A percentile compares a stretch with the other conserved stretches of the same genome.
Evolutionary conservation across 129 eudicot species (phyloP).

Genomic region (Flaveria ramosissima): DNA sequence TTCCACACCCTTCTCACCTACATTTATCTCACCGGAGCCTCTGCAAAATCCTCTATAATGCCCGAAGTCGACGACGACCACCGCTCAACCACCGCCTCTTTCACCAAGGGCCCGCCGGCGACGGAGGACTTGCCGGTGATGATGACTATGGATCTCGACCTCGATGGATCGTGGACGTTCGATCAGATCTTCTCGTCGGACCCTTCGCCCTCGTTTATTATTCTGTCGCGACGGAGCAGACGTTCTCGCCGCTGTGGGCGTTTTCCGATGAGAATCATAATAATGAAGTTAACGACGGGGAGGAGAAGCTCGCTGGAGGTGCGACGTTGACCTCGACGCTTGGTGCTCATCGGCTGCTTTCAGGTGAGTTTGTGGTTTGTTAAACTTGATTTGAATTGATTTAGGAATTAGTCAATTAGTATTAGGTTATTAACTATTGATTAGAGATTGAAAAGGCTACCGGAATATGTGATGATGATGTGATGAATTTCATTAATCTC

Average conservation of each 20-base stretch:
- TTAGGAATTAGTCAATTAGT: not conserved
- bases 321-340: conserved; percentile 35
- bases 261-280: conserved; percentile 53
- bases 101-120: conserved; percentile 14
- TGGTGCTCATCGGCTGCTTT: conserved; percentile 29
- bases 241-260: conserved; percentile 81
- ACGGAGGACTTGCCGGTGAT: conserved; percentile 26
- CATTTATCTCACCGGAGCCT: not conserved
- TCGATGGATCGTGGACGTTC: conserved; percentile 72
- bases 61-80: conserved; percentile 34
- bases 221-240: conserved; percentile 58
- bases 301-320: conserved; percentile 33
- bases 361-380: conserved; percentile 27
- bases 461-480: not conserved
- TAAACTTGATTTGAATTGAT: not conserved
- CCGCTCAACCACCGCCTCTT: conserved; percentile 1
- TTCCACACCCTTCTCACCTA: not conserved
- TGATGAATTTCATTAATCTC: not conserved
- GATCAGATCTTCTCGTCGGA: conserved; percentile 71
- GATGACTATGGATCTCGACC: conserved; percentile 83
- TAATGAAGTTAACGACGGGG: conserved; percentile 17
- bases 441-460: not conserved
- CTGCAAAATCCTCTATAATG: conserved; percentile 3
- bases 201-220: conserved; percentile 52
- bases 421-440: not conserved